phyloP scores from a whole-genome alignment of 208 protist species.

The Leishmania tarentolae region DNA sequence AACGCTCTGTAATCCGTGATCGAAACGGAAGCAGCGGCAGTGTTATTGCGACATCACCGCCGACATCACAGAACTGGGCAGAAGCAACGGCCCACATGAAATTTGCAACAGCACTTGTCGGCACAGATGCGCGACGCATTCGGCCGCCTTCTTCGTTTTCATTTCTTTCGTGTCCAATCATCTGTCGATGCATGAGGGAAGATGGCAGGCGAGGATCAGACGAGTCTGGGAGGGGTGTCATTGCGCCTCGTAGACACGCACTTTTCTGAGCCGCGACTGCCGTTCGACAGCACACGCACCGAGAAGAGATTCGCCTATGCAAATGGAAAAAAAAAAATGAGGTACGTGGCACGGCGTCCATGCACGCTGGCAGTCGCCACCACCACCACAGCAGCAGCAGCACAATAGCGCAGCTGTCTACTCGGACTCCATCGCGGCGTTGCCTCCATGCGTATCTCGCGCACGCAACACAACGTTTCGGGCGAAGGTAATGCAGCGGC shows the following conservation, averaged over 20 bases:
- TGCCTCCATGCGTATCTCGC: background rate
- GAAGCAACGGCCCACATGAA: background rate
- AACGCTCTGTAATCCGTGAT: background rate
- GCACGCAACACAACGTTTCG: conserved; percentile 12
- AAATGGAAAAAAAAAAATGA: too few species aligned
- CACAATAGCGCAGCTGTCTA: background rate
- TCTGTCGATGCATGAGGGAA: background rate
- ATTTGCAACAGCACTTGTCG: background rate
- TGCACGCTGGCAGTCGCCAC: background rate
- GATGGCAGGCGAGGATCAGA: background rate
- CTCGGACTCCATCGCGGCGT: background rate
- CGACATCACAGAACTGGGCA: background rate
- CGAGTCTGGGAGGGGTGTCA: background rate
- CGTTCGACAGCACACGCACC: background rate
- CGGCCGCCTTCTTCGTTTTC: background rate
- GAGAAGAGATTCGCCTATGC: background rate
- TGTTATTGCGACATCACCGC: background rate
- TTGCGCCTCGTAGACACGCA: background rate
- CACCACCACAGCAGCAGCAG: background rate
- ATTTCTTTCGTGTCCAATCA: background rate
- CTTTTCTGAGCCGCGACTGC: background rate
- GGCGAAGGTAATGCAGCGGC: conserved; percentile 42
- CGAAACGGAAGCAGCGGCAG: background rate
- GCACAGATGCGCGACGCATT: background rate
- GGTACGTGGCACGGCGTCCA: background rate